Percentiles rank a stretch among this genome's conserved stretches.
phyloP scores from a whole-genome alignment of 2,329 filamentous ascomycete species.

The Sporothrix inflata region DNA sequence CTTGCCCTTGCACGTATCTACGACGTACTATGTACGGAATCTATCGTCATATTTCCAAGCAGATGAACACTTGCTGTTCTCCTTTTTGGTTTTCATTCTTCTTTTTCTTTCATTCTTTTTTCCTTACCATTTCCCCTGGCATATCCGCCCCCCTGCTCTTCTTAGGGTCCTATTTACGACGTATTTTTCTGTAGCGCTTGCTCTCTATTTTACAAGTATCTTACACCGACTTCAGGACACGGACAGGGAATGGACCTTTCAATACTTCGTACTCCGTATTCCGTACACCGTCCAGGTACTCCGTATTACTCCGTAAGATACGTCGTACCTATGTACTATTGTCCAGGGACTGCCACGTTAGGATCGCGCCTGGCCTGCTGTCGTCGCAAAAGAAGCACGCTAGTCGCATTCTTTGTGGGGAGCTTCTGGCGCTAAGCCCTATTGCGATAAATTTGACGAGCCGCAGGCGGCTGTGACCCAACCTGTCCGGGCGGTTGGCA shows the following conservation, averaged over 20 bases:
- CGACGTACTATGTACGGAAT: too few relatives aligned
- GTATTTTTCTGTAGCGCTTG: too few relatives aligned
- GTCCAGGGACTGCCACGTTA: not conserved
- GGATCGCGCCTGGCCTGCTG: not conserved
- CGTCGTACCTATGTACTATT: too few relatives aligned
- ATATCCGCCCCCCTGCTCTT: too few relatives aligned
- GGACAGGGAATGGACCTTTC: not conserved
- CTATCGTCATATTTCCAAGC: too few relatives aligned
- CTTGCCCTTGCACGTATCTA: too few relatives aligned
- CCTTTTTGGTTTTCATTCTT: too few relatives aligned
- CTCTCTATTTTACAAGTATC: not conserved
- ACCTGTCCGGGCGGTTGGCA: slow-evolving; percentile 9
- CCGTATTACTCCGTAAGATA: too few relatives aligned
- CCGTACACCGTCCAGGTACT: not conserved
- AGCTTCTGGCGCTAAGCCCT: slow-evolving; percentile 41
- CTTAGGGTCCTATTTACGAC: too few relatives aligned
- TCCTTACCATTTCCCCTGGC: too few relatives aligned
- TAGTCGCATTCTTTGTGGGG: slow-evolving; percentile 21
- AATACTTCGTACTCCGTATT: not conserved
- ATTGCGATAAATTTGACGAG: slow-evolving; percentile 48
- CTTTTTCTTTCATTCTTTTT: too few relatives aligned
- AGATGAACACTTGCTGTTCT: too few relatives aligned
- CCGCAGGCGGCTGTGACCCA: slow-evolving; percentile 28
- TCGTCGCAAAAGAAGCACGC: not conserved
- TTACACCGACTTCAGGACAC: not conserved